Evolutionary conservation across 345 rosid genomes (phyloP), one percentile per base, ranked within the genome.

Genomic region (Corymbia maculata): DNA sequence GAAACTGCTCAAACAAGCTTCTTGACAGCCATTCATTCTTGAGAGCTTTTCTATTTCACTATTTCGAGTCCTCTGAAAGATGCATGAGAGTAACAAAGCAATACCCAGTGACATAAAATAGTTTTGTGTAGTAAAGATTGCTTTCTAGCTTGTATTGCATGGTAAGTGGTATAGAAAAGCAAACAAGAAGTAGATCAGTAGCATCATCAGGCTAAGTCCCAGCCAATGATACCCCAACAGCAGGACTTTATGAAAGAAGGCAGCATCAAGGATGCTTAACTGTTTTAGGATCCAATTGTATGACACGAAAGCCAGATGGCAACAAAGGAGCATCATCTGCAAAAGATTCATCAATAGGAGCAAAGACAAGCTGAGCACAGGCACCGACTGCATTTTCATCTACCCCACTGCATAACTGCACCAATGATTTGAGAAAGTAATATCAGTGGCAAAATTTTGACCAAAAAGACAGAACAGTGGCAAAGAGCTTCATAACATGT

Each of bases 251-350:
- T 75, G 51, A 42, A 52, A 79, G 50, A 45, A 55, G 30, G 59
- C 79, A 61, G 82, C 55, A 88, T 51, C 66, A 12, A 87, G 51
- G 66, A 89, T 86, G 91, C 95, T 92, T 87, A 90, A 93, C 96
- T 89, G 98, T 85, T 93, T 96, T 97, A 57, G 96, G 92, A 90
- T 97, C 98, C 86, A 97, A 91, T 57, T 98, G 99, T 87, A 97
- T 96, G 94, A 97, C 95, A 6, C 98, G 95, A 86, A 97, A 97
- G 15, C 99, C 99, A 85, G 99, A 97, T 70, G 99, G 96, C 87
- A 97, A 92, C 85, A 97, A 90, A 87, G 98, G 98, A 90, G 98
- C 99, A 91, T 96, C 99, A 92, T 97, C 98, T n/a, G 99, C 98
- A 87, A 97, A 97, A 26, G 99, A 96, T 89, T 96, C 99, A 66